Percentiles rank a stretch among this genome's conserved stretches.
Evolutionary conservation across 805 yeast species (phyloP).

Genomic region (Pichia kluyveri): DNA sequence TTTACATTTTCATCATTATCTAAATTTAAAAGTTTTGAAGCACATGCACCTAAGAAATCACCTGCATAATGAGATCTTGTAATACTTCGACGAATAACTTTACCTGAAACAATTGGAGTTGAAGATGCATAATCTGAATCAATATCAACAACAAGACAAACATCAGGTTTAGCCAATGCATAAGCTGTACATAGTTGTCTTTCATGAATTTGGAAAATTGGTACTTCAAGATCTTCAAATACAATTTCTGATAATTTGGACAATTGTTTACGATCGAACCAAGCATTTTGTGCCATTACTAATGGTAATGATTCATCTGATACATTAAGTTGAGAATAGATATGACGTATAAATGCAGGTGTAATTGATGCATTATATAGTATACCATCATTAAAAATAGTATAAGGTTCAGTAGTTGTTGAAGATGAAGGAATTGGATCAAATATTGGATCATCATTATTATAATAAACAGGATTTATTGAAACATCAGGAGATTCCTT

Average conservation of each 20-base stretch:
- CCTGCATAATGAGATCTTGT: conserved; percentile 73
- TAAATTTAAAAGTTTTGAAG: conserved; percentile 20
- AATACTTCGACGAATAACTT: conserved; percentile 55
- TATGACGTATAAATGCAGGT: conserved; percentile 57
- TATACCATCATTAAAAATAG: conserved; percentile 53
- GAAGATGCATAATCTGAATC: conserved; percentile 65
- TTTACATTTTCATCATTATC: no score
- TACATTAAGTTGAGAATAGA: conserved; percentile 45
- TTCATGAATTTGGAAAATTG: conserved; percentile 66
- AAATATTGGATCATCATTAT: conserved; percentile 14
- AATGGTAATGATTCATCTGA: conserved; percentile 57
- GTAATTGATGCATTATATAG: conserved; percentile 69
- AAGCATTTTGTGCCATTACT: conserved; percentile 45
- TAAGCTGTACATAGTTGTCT: conserved; percentile 71
- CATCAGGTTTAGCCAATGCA: conserved; percentile 62
- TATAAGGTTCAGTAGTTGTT: conserved; percentile 34
- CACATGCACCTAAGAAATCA: conserved; percentile 65
- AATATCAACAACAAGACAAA: conserved; percentile 72
- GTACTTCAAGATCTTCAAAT: conserved; percentile 66
- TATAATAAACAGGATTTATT: conserved; percentile 46
- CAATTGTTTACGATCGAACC: conserved; percentile 57
- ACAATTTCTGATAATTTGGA: conserved; percentile 58
- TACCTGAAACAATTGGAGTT: conserved; percentile 73
- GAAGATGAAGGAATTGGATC: conserved; percentile 6
- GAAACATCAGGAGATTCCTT: conserved; percentile 54